Evolutionary conservation across 225 moss, liverwort and hornwort genomes (phyloP), one percentile per base, ranked within the genome.

Genomic region (Asterella californica): DNA sequence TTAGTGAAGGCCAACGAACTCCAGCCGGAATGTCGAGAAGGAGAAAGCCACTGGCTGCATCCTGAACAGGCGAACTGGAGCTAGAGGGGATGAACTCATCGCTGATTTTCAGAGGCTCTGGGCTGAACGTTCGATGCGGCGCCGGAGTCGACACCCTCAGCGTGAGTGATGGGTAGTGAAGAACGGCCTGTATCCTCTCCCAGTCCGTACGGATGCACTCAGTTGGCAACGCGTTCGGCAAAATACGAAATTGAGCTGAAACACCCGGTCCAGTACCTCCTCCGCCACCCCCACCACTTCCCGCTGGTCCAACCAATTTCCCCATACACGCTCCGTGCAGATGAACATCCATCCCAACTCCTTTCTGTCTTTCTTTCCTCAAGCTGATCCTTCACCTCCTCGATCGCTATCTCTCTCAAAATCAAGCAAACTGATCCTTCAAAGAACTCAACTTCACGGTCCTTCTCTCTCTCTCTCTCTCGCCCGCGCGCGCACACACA

Each of bases 311-410:
- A 1, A 87, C 87, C 81, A 87, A 50, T 74, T 87, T 87, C 30
- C 87, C 87, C 87, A 87, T 87, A 34, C 87, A 87, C n/a, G 83
- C 81, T 61, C 86, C 86, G 67, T 83, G 81, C 37, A 87, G 61
- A 75, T 87, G 81, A 79, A 87, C 46, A 77, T 87, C 87, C 87
- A 87, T 87, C 17, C 64, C 36, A 22, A 5, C 0, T 11, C 22
- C 22, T 22, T 6, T 24, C 25, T 45, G 6, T 19, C 18, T 57
- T 24, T 14, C 12, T 42, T 7, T 42, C 19, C 53, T 54, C 53
- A 9, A 60, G 8, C 60, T 57, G 57, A 57, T 57, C 67, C 18
- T 67, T 10, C 29, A 60, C 25, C 60, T 61, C 61, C 27, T 63
- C 27, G 27, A 5, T 63, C 27, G 27, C 5, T 29, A 10, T 63